Evolutionary conservation across 176 grass and related monocot species (phyloP).

Genomic region (Lolium multiflorum): DNA sequence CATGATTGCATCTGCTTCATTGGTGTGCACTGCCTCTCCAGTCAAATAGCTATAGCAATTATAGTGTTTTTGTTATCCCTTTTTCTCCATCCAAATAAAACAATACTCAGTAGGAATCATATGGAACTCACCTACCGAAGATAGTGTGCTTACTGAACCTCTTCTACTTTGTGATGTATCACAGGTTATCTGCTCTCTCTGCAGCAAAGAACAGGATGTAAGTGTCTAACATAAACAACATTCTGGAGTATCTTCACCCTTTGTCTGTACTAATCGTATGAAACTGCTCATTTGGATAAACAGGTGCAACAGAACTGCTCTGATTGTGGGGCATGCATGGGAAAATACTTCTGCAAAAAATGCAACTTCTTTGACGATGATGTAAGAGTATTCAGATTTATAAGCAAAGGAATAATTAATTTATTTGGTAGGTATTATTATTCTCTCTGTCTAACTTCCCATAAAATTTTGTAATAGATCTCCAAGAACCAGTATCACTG

Average conservation of each 20-base stretch:
- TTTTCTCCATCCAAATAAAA: neutral
- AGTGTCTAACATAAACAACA: constrained; percentile 34
- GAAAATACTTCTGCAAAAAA: constrained; percentile 71
- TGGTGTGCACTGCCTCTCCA: constrained; percentile 20
- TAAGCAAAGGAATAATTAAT: neutral
- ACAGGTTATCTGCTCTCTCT: constrained; percentile 87
- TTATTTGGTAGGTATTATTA: neutral
- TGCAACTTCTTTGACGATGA: constrained; percentile 95
- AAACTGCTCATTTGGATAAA: constrained; percentile 9
- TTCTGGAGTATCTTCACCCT: neutral
- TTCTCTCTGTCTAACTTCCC: neutral
- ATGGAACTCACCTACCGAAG: neutral
- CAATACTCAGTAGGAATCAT: neutral
- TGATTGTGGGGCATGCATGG: constrained; percentile 75
- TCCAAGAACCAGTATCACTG: constrained; percentile 84
- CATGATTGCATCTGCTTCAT: constrained; percentile 31
- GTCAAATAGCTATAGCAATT: neutral
- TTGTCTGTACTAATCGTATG: neutral
- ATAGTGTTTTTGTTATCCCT: neutral
- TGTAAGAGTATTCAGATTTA: constrained; percentile 43
- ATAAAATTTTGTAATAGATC: constrained; percentile 46
- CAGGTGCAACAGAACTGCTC: constrained; percentile 81
- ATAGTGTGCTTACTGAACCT: constrained; percentile 32
- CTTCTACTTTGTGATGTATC: constrained; percentile 40
- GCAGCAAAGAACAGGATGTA: constrained; percentile 86